phyloP scores from a whole-genome alignment of 208 protist species.

The Trypanosoma scelopori region DNA sequence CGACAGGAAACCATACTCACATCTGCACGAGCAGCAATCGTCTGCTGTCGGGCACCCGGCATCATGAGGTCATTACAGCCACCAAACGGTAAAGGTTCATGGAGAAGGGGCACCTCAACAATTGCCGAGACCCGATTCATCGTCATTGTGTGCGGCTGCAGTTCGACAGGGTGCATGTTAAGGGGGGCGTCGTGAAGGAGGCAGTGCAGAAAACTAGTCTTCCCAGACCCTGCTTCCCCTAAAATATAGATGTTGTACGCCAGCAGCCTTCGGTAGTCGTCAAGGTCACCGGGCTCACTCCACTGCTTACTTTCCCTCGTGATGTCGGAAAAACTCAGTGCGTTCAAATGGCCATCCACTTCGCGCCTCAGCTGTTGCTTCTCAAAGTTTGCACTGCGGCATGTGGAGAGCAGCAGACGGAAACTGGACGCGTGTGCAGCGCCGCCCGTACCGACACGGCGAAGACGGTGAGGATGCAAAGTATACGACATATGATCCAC shows the following conservation, averaged over 20 bases:
- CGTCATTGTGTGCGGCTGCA: constrained; percentile 22
- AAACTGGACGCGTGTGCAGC: background rate
- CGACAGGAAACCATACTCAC: background rate
- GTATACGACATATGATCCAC: background rate
- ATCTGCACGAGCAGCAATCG: background rate
- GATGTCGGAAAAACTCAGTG: constrained; percentile 25
- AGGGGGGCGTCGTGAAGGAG: background rate
- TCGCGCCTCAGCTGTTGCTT: background rate
- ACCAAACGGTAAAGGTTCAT: constrained; percentile 1
- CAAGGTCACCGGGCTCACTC: constrained; percentile 7
- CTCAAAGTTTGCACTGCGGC: background rate
- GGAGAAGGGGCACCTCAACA: constrained; percentile 8
- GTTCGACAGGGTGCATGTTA: background rate
- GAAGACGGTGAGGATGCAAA: constrained; percentile 2
- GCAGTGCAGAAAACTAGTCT: constrained; percentile 12
- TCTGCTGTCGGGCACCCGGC: background rate
- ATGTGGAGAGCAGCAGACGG: constrained; percentile 17
- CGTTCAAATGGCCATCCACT: background rate
- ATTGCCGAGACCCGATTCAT: constrained; percentile 12
- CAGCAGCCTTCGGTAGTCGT: constrained; percentile 20
- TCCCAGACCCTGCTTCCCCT: constrained; percentile 11
- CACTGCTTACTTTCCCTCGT: constrained; percentile 4
- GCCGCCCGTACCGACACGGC: constrained; percentile 1
- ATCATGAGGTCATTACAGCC: background rate
- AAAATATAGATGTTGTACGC: constrained; percentile 23